These are phyloP conservation scores for Chalciporus sphaerocephalus DNA, from an alignment of 768 basidiomycete genomes.

Conservation along the genomic window DNA sequence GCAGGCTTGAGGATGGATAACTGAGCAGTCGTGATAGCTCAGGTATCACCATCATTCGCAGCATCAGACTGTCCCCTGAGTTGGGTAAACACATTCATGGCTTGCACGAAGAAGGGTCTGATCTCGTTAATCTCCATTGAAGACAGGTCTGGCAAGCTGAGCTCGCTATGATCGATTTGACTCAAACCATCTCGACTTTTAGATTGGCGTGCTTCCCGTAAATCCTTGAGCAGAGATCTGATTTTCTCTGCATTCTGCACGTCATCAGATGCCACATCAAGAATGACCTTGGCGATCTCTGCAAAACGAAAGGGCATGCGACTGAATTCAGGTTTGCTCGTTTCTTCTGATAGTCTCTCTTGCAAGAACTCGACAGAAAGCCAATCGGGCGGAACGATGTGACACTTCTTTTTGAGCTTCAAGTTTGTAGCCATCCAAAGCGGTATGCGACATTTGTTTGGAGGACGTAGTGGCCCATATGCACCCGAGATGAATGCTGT, in stretches of 20 bases:
- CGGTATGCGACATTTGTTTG: constrained; percentile 79
- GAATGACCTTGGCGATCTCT: constrained; percentile 84
- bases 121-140: constrained; percentile 95
- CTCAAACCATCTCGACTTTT: constrained; percentile 85
- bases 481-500: constrained; percentile 91
- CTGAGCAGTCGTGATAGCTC: not conserved
- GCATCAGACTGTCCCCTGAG: constrained; percentile 34
- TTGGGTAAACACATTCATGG: constrained; percentile 71
- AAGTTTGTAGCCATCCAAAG: constrained; percentile 95
- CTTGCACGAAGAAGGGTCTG: constrained; percentile 79
- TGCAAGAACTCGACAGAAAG: constrained; percentile 81
- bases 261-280: constrained; percentile 93
- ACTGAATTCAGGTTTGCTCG: constrained; percentile 67
- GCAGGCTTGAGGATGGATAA: not conserved
- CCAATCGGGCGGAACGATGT: constrained; percentile 89
- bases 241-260: constrained; percentile 80
- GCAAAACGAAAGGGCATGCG: constrained; percentile 82
- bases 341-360: constrained; percentile 69
- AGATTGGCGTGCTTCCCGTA: constrained; percentile 93
- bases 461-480: constrained; percentile 90
- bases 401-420: constrained; percentile 92
- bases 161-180: constrained; percentile 74
- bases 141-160: constrained; percentile 77
- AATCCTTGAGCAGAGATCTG: constrained; percentile 81
- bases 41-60: constrained; percentile 4